Evolutionary conservation across 148 eudicot species (phyloP), one percentile per base, ranked within the genome.

Genomic region (Vaccinium vitisidaea): DNA sequence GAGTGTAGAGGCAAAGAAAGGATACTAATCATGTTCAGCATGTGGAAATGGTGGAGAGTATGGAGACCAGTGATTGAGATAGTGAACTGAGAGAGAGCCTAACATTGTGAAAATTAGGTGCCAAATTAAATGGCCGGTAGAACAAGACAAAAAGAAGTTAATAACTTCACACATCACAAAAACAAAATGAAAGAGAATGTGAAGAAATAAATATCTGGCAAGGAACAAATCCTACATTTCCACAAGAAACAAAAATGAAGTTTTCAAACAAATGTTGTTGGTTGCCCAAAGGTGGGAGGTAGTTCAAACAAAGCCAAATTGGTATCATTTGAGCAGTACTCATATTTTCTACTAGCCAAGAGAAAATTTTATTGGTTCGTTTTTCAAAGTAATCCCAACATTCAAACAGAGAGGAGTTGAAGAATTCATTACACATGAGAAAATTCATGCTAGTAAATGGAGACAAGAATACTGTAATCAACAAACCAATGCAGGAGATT

Each of bases 91-190:
- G n/a, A 49, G 80, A 8, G 19, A 58, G 70, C 53, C 53, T 23
- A 21, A 80, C 52, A 39, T 58, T 80, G 16, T 59, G 82, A 52
- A 80, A 59, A 39, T 32, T 19, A 80, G 69, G 69, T 58, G 82
- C 27, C 19, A 55, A 27, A 36, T 8, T 71, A 36, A 73, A 75
- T 80, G 65, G 27, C 16, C 25, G 50, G 43, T 27, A 30, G 67
- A 79, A 79, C 48, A 75, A 48, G 14, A 79, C 63, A 36, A 79
- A 79, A 55, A 4, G 19, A 12, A 32, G 2, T 58, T 27, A 55
- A 56, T 19, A 32, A 80, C 36, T 32, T 16, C 65, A 5, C 8
- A 56, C 8, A 4, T 80, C 13, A 32, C 21, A 80, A 55, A 7
- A 6, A 11, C 5, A 10, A 30, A 79, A 19, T 13, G 23, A 8